These are phyloP conservation scores for Parastagonospora nodorum DNA, from an alignment of 2,329 filamentous ascomycete species.

Conservation along the genomic window DNA sequence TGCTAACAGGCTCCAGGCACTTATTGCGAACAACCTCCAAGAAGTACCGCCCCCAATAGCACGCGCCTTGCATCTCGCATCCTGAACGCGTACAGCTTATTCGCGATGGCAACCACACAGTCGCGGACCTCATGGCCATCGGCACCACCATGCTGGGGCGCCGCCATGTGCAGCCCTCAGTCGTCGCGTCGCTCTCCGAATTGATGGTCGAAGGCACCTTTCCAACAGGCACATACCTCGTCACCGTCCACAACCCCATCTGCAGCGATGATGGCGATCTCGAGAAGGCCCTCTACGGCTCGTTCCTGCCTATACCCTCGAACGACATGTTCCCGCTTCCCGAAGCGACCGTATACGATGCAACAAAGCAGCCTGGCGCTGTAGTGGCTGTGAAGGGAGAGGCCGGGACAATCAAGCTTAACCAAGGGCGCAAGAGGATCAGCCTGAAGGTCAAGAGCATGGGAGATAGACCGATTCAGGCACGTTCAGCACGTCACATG, in stretches of 20 bases:
- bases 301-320: slow-evolving; percentile 81
- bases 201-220: slow-evolving; percentile 96
- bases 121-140: slow-evolving; percentile 90
- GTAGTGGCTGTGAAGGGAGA: slow-evolving; percentile 73
- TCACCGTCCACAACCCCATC: slow-evolving; percentile 92
- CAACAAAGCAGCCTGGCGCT: slow-evolving; percentile 75
- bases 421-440: slow-evolving; percentile 74
- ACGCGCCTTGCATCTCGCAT: slow-evolving; percentile 7
- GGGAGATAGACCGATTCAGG: slow-evolving; percentile 89
- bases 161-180: slow-evolving; percentile 85
- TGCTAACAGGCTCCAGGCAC: slow-evolving; percentile 60
- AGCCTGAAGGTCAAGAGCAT: slow-evolving; percentile 78
- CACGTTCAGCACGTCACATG: slow-evolving; percentile 44
- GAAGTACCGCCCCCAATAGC: slow-evolving; percentile 60
- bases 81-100: slow-evolving; percentile 66
- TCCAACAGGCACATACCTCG: slow-evolving; percentile 85
- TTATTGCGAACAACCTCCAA: slow-evolving; percentile 88
- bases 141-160: slow-evolving; percentile 92
- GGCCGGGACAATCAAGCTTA: slow-evolving; percentile 69
- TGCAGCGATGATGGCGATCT: slow-evolving; percentile 84
- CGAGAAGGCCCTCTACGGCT: slow-evolving; percentile 85
- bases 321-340: slow-evolving; percentile 70
- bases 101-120: slow-evolving; percentile 90
- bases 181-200: slow-evolving; percentile 77
- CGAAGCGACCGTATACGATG: slow-evolving; percentile 68